These are phyloP conservation scores for Phytophthora capsici DNA, from an alignment of 352 stramenopile species.

Conservation along the genomic window DNA sequence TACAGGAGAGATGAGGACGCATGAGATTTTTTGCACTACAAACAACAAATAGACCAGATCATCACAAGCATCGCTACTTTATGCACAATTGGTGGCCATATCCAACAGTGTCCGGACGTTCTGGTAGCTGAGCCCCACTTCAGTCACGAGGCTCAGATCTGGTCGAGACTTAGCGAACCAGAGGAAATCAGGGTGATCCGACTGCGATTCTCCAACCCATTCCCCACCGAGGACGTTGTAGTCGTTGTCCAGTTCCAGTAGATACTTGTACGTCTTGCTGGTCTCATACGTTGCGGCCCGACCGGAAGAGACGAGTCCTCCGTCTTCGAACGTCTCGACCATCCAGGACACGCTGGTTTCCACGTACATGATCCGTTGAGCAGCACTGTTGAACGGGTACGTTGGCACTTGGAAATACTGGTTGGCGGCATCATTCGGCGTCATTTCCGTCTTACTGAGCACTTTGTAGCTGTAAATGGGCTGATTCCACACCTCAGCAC, in stretches of 20 bases:
- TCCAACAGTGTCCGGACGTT: conserved; percentile 36
- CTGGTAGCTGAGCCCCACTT: conserved; percentile 41
- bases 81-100: conserved; percentile 31
- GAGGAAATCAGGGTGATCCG: conserved; percentile 51
- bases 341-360: conserved; percentile 56
- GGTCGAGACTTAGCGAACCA: conserved; percentile 40
- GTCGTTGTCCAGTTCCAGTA: conserved; percentile 47
- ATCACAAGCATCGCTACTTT: conserved; percentile 6
- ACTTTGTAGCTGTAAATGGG: conserved; percentile 61
- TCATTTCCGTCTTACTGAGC: conserved; percentile 39
- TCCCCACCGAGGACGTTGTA: conserved; percentile 52
- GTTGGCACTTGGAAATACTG: conserved; percentile 40
- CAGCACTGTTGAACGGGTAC: conserved; percentile 59
- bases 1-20: conserved; percentile 5
- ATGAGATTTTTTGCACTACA: conserved; percentile 13
- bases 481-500: conserved; percentile 64
- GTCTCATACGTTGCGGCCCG: conserved; percentile 31
- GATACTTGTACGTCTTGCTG: conserved; percentile 44
- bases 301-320: conserved; percentile 38
- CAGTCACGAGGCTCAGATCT: conserved; percentile 33
- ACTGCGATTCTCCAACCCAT: conserved; percentile 41
- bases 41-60: conserved; percentile 11
- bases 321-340: conserved; percentile 48
- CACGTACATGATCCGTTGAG: conserved; percentile 48
- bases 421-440: conserved; percentile 36